A percentile compares a stretch with the other conserved stretches of the same genome.
phyloP scores from a whole-genome alignment of 2,329 filamentous ascomycete species.

The Scortechinia acanthostroma region DNA sequence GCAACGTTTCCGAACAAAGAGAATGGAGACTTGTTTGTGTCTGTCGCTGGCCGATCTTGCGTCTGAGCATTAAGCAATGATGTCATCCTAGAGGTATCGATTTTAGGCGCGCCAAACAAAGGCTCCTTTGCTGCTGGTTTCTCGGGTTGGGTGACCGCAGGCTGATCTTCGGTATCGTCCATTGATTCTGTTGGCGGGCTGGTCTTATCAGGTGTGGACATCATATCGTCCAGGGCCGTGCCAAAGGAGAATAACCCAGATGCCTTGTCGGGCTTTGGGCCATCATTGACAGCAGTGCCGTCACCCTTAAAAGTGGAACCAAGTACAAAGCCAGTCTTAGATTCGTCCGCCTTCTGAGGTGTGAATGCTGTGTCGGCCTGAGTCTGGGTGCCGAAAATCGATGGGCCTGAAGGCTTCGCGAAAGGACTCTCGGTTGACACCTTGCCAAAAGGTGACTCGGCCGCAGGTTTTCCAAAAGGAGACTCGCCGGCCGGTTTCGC shows the following conservation, averaged over 20 bases:
- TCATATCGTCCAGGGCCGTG: constrained; percentile 24
- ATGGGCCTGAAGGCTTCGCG: constrained; percentile 4
- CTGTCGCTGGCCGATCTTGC: constrained; percentile 9
- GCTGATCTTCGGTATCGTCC: constrained; percentile 21
- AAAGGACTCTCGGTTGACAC: not conserved
- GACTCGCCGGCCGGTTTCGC: constrained; percentile 11
- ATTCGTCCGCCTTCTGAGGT: not conserved
- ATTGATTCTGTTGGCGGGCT: constrained; percentile 22
- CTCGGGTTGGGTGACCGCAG: constrained; percentile 4
- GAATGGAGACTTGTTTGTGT: constrained; percentile 7
- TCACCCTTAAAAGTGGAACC: constrained; percentile 33
- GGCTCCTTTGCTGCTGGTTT: not conserved
- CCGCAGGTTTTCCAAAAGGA: constrained; percentile 11
- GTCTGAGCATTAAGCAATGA: constrained; percentile 5
- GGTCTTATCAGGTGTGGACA: constrained; percentile 19
- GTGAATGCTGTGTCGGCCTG: constrained; percentile 14
- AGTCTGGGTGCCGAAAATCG: constrained; percentile 18
- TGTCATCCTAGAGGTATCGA: too few species aligned
- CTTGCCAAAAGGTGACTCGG: not conserved
- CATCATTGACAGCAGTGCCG: constrained; percentile 24
- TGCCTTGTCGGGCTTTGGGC: constrained; percentile 22
- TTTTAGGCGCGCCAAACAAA: not conserved
- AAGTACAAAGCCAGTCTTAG: constrained; percentile 22
- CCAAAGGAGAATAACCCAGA: constrained; percentile 24
- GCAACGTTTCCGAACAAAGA: constrained; percentile 14